Conservation (phyloP, 805 yeast species). For the Zygoascus tannicola region DNA sequence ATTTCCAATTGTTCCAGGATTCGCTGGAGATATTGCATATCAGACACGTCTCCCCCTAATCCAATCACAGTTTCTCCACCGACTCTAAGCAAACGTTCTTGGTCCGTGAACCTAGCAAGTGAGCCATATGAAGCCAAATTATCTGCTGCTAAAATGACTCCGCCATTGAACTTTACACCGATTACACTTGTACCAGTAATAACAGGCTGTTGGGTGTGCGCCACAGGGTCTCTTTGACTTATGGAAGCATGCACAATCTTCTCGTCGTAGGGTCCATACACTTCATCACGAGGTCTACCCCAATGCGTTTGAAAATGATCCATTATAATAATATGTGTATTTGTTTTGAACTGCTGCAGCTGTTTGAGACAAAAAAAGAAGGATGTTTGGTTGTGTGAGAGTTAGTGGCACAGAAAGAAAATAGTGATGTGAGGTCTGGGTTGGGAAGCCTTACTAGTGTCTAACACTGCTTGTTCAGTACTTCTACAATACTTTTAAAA, state of each 20-base stretch:
- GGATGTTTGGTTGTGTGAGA: too few species aligned
- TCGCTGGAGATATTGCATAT: constrained; percentile 74
- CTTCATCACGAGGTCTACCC: constrained; percentile 87
- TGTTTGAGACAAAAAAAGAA: too few species aligned
- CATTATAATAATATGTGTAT: too few species aligned
- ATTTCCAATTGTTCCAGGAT: constrained; percentile 68
- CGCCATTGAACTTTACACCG: constrained; percentile 81
- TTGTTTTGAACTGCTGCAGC: too few species aligned
- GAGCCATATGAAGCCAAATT: constrained; percentile 89
- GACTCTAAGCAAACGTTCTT: constrained; percentile 76
- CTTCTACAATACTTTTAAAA: too few species aligned
- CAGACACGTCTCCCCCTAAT: constrained; percentile 88
- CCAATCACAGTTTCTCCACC: constrained; percentile 88
- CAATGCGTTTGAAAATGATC: constrained; percentile 90
- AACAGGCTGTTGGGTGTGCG: constrained; percentile 88
- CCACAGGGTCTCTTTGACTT: constrained; percentile 54
- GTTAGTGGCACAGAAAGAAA: too few species aligned
- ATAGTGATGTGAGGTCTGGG: too few species aligned
- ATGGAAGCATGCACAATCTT: constrained; percentile 41
- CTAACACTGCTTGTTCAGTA: too few species aligned
- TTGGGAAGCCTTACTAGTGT: too few species aligned
- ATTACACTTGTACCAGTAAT: constrained; percentile 95
- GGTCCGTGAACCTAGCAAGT: constrained; percentile 71
- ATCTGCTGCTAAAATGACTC: constrained; percentile 92
- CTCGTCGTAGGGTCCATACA: constrained; percentile 66